Evolutionary conservation across 164 flowering plant species (phyloP).

Genomic region (Amborella trichopoda): DNA sequence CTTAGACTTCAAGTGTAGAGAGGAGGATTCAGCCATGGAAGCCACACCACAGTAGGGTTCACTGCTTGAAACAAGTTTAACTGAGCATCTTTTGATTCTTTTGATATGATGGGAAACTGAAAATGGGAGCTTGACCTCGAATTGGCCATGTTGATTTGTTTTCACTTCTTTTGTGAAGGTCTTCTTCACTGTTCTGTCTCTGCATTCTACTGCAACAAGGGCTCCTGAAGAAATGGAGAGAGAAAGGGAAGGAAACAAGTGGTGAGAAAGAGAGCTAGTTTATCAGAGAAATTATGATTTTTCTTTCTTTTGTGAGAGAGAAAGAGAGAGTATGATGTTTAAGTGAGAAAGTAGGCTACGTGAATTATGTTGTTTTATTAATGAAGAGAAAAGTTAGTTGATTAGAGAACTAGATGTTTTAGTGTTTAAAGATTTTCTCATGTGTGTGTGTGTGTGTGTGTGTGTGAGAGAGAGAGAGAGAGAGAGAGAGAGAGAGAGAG

Average conservation of each 20-base stretch:
- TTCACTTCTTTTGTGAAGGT: constrained; percentile 39
- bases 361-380: no score
- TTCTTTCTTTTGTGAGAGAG: no score
- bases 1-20: constrained; percentile 46
- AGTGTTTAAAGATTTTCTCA: no score
- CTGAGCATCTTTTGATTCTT: constrained; percentile 53
- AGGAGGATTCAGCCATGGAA: constrained; percentile 45
- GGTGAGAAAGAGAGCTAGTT: no score
- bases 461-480: background rate
- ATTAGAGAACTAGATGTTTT: no score
- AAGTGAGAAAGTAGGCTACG: no score
- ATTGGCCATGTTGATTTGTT: constrained; percentile 55
- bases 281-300: no score
- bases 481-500: background rate
- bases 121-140: constrained; percentile 48
- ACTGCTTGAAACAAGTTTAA: constrained; percentile 51
- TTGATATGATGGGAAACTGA: constrained; percentile 45
- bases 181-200: constrained; percentile 14
- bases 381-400: no score
- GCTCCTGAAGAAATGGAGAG: constrained; percentile 49
- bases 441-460: background rate
- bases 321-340: no score
- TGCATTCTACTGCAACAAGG: constrained; percentile 44
- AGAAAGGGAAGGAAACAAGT: no score
- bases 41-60: constrained; percentile 67